Conservation (phyloP, 306 rosid genomes). For the Coriaria nepalensis region DNA sequence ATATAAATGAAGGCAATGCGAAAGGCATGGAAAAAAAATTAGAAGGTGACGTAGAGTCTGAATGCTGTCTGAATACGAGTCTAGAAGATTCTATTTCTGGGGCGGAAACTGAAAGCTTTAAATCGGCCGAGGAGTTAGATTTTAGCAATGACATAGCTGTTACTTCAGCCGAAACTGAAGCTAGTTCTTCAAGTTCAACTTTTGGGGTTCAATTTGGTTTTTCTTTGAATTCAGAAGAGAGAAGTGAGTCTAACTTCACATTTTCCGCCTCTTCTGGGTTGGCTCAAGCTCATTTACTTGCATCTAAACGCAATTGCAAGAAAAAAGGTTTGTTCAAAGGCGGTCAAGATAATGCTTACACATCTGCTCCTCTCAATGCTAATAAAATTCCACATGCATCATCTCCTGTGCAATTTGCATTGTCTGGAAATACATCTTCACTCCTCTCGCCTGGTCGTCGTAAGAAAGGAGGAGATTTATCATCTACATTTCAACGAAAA, state of each 20-base stretch:
- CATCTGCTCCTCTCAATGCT: slow-evolving; percentile 23
- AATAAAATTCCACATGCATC: slow-evolving; percentile 48
- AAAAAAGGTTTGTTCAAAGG: slow-evolving; percentile 46
- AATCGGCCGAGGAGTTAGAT: slow-evolving; percentile 67
- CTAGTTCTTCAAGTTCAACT: slow-evolving; percentile 28
- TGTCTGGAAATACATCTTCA: slow-evolving; percentile 38
- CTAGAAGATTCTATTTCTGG: slow-evolving; percentile 46
- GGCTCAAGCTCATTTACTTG: slow-evolving; percentile 35
- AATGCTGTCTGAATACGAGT: slow-evolving; percentile 12
- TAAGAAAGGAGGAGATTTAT: slow-evolving; percentile 34
- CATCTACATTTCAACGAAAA: slow-evolving; percentile 27
- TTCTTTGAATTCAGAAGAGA: slow-evolving; percentile 37
- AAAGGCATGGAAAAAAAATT: slow-evolving; percentile 19
- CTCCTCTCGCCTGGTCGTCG: slow-evolving; percentile 26
- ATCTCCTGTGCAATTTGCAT: slow-evolving; percentile 32
- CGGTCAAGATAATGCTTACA: slow-evolving; percentile 36
- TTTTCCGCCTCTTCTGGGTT: slow-evolving; percentile 60
- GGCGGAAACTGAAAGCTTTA: slow-evolving; percentile 77
- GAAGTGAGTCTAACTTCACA: slow-evolving; percentile 45
- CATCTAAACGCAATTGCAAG: slow-evolving; percentile 48
- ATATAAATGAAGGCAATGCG: slow-evolving; percentile 30
- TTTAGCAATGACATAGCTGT: slow-evolving; percentile 21
- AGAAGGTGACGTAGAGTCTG: slow-evolving; percentile 17
- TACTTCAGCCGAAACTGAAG: slow-evolving; percentile 35
- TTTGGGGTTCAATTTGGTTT: slow-evolving; percentile 24